Conservation (phyloP, 495 filamentous ascomycete species). For the Letharia lupina region DNA sequence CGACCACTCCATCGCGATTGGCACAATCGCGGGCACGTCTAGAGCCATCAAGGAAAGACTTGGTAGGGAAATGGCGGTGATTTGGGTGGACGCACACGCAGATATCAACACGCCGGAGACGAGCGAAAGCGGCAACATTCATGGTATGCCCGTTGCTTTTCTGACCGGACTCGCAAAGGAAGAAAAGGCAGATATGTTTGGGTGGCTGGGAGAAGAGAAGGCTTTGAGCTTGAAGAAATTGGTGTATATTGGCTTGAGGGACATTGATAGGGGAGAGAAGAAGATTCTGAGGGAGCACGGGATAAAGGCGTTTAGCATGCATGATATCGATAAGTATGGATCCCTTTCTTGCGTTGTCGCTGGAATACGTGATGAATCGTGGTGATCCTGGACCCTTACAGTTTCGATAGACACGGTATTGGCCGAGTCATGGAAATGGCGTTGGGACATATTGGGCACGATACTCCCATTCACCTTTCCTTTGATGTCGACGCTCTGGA, state of each 20-base stretch:
- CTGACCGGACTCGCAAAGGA: slow-evolving; percentile 74
- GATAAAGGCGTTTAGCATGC: slow-evolving; percentile 96
- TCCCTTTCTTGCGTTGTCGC: slow-evolving; percentile 6
- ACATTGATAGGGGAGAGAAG: slow-evolving; percentile 92
- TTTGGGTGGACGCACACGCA: slow-evolving; percentile 98
- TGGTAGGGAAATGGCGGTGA: slow-evolving; percentile 75
- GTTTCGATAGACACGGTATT: slow-evolving; percentile 65
- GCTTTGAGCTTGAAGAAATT: slow-evolving; percentile 68
- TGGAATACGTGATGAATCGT: background rate
- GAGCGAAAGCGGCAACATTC: slow-evolving; percentile 83
- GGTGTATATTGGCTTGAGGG: slow-evolving; percentile 92
- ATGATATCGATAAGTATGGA: slow-evolving; percentile 78
- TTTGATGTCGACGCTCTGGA: slow-evolving; percentile 98
- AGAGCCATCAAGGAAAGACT: slow-evolving; percentile 66
- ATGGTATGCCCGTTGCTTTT: slow-evolving; percentile 97
- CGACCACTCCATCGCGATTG: slow-evolving; percentile 95
- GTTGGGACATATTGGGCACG: slow-evolving; percentile 81
- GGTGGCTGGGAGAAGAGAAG: slow-evolving; percentile 68
- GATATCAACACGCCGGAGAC: slow-evolving; percentile 96
- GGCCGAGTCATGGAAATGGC: slow-evolving; percentile 97
- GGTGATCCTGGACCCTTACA: slow-evolving; percentile 1
- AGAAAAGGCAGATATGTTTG: slow-evolving; percentile 65
- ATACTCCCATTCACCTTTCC: slow-evolving; percentile 91
- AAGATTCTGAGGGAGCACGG: slow-evolving; percentile 74
- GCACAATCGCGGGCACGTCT: slow-evolving; percentile 75